Evolutionary conservation across 768 basidiomycete species (phyloP), one percentile per base, ranked within the genome.

Genomic region (Psilocybe azurescens): DNA sequence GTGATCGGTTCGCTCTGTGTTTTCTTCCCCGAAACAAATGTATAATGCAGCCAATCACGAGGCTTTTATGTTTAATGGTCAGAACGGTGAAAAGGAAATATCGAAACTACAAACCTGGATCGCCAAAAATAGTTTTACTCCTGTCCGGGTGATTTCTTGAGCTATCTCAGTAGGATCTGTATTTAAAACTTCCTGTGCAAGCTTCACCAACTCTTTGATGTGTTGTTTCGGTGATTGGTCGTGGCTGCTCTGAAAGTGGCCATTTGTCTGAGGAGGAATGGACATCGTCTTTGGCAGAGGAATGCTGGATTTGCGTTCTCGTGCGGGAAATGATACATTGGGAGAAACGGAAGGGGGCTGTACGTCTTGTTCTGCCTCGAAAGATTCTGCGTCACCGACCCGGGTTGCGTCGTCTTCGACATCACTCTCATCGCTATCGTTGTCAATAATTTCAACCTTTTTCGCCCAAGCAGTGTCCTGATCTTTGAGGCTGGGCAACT

Each of bases 31-130:
- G 84, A 86, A 62, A 82, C 84, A 71, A 90, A 88, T 33, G 87
- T 91, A 73, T 91, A 93, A 54, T 89, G 82, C 18, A 96, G 81
- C 89, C 94, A 94, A 71, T 97, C 89, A 56, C 95, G 86, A 28
- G 95, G 93, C 94, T n/a, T n/a, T n/a, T n/a, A n/a, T 96, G 63
- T 38, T 16, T 13, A 8, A 30, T 47, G 20, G 14, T 57, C 28
- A 58, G 51, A 48, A 49, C 14, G 5, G 14, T 52, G 48, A 13
- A 16, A 61, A 16, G n/a, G 44, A 33, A 47, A 53, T 56, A 41
- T 60, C 53, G 48, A 49, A 38, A 30, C 20, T 62, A 29, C 83
- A 63, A 62, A 95, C 95, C 81, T 91, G 81, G 58, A 97, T 95
- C 52, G 81, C 79, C 65, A 90, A 70, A 72, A 97, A 96, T 38